Evolutionary conservation across 2,329 filamentous ascomycete genomes (phyloP).

Genomic region (Pestalotiopsis sp.): DNA sequence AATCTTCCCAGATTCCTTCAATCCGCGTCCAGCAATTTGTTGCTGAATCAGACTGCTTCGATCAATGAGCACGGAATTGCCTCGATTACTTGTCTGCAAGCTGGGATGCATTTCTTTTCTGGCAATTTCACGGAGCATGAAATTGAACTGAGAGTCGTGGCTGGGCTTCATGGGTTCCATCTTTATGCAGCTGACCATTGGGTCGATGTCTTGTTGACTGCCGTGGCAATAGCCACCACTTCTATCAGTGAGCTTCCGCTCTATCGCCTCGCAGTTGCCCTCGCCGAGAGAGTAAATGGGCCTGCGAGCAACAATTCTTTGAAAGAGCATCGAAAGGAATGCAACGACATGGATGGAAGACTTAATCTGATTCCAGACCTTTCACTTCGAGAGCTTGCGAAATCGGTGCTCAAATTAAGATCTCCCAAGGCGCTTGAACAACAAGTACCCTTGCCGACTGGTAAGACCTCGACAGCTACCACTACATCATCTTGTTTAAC

Average conservation of each 20-base stretch:
- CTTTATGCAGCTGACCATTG: constrained; percentile 33
- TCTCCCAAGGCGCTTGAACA: neutral
- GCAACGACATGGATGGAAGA: neutral
- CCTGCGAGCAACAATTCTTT: neutral
- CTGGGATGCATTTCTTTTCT: constrained; percentile 23
- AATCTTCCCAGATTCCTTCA: constrained; percentile 5
- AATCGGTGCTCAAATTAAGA: neutral
- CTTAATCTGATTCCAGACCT: neutral
- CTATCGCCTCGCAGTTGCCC: neutral
- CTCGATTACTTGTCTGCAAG: constrained; percentile 25
- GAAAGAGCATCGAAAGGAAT: no score
- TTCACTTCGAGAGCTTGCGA: neutral
- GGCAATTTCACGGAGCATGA: neutral
- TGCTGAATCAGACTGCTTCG: constrained; percentile 14
- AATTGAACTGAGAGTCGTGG: constrained; percentile 21
- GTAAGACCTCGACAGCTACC: neutral
- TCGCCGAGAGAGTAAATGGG: neutral
- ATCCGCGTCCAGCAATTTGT: constrained; percentile 8
- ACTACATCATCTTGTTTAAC: neutral
- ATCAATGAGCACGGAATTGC: constrained; percentile 25
- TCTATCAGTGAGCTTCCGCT: neutral
- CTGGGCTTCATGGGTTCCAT: constrained; percentile 33
- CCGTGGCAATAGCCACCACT: neutral
- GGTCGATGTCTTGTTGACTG: constrained; percentile 29
- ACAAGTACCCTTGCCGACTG: neutral